Evolutionary conservation across 2,329 filamentous ascomycete genomes (phyloP).

Genomic region (Chrysoporthe cubensis): DNA sequence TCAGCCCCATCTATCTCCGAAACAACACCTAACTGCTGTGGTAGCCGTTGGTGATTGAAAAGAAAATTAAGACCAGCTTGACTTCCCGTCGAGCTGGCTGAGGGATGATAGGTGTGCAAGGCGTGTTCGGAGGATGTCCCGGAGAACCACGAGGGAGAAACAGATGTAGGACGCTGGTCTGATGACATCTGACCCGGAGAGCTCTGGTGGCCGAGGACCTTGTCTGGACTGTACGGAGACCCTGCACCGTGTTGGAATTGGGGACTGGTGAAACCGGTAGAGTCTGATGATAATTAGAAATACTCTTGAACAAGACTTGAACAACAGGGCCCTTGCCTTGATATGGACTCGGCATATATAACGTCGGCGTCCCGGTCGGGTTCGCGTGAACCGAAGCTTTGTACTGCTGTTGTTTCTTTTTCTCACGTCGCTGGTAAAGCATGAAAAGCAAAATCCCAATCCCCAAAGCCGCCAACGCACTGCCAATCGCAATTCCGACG

Average conservation of each 20-base stretch:
- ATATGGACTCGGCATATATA: constrained; percentile 23
- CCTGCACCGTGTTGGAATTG: constrained; percentile 3
- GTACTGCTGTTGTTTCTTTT: background rate
- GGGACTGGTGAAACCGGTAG: constrained; percentile 1
- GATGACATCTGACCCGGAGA: constrained; percentile 1
- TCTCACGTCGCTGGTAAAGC: constrained; percentile 4
- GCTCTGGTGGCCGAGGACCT: background rate
- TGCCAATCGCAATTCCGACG: constrained; percentile 29
- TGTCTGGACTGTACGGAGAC: constrained; percentile 11
- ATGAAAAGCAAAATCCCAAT: constrained; percentile 9
- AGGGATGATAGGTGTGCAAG: background rate
- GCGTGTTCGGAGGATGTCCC: constrained; percentile 2
- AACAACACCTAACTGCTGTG: constrained; percentile 7
- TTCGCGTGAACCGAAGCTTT: background rate
- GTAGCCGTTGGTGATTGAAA: background rate
- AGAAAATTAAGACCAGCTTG: constrained; percentile 6
- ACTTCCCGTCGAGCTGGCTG: constrained; percentile 19
- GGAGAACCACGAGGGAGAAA: constrained; percentile 20
- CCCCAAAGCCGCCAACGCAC: constrained; percentile 21
- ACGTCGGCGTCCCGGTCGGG: constrained; percentile 8
- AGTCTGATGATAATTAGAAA: background rate
- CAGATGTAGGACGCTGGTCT: constrained; percentile 13
- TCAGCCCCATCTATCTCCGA: constrained; percentile 24
- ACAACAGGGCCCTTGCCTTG: constrained; percentile 13
- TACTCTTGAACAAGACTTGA: background rate